These are phyloP conservation scores for Primulina eburnea DNA, from an alignment of 257 asterid genomes.

Conservation along the genomic window DNA sequence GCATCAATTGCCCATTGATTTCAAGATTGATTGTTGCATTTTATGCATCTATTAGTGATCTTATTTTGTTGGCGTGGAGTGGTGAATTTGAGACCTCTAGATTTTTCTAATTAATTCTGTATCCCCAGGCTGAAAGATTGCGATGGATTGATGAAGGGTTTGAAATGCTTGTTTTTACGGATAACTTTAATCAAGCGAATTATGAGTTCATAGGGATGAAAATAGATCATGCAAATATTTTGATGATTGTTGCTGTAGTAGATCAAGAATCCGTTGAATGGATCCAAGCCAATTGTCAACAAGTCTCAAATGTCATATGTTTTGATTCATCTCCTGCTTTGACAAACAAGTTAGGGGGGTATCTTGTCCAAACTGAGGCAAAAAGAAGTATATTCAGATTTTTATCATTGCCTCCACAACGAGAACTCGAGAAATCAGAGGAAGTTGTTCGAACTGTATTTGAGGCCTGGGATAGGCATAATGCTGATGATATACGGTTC, in stretches of 20 bases:
- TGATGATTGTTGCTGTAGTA: constrained; percentile 58
- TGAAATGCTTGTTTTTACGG: constrained; percentile 69
- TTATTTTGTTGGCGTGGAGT: not conserved
- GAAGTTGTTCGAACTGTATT: constrained; percentile 50
- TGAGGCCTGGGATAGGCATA: constrained; percentile 81
- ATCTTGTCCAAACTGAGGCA: constrained; percentile 32
- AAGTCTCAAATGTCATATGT: constrained; percentile 52
- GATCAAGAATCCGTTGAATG: constrained; percentile 60
- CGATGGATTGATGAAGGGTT: constrained; percentile 83
- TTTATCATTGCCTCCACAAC: constrained; percentile 44
- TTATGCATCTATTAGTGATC: too few relatives aligned
- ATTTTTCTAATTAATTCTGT: constrained; percentile 4
- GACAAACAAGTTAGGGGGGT: constrained; percentile 68
- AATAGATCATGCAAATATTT: constrained; percentile 46
- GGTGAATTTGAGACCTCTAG: not conserved
- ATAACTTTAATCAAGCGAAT: constrained; percentile 32
- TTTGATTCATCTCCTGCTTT: constrained; percentile 70
- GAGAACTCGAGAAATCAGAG: constrained; percentile 45
- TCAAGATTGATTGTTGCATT: not conserved
- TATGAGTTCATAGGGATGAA: constrained; percentile 27
- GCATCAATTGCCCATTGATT: not conserved
- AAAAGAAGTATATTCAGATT: constrained; percentile 42
- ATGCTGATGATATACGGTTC: constrained; percentile 84
- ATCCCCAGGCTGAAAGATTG: constrained; percentile 61
- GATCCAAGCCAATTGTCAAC: constrained; percentile 42